phyloP scores from a whole-genome alignment of 1,284 basidiomycete species.

The Ustilago vetiveriae region DNA sequence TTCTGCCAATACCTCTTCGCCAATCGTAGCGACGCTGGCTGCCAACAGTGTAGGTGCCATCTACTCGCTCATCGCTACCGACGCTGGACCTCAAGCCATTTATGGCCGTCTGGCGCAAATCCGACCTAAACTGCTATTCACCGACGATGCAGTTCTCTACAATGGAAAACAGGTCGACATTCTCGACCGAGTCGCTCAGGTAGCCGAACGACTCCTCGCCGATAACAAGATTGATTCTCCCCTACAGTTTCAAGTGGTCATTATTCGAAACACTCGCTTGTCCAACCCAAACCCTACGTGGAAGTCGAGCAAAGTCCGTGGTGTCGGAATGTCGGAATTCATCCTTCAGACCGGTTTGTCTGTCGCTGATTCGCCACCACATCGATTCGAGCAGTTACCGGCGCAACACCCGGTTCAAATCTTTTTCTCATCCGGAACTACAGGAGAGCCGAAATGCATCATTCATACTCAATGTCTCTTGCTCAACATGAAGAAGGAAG shows the following conservation, averaged over 20 bases:
- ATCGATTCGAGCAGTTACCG: slow-evolving; percentile 45
- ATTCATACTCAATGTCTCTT: slow-evolving; percentile 59
- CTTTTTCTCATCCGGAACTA: slow-evolving; percentile 67
- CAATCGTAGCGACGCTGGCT: slow-evolving; percentile 39
- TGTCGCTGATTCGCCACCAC: slow-evolving; percentile 26
- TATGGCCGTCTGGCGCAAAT: slow-evolving; percentile 60
- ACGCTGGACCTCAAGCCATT: slow-evolving; percentile 45
- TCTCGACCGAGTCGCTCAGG: slow-evolving; percentile 47
- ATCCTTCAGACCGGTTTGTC: slow-evolving; percentile 22
- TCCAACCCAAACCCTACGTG: slow-evolving; percentile 11
- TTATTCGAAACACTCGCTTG: slow-evolving; percentile 30
- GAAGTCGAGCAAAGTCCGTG: slow-evolving; percentile 18
- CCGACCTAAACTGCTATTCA: slow-evolving; percentile 66
- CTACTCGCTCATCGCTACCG: slow-evolving; percentile 49
- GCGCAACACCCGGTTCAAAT: slow-evolving; percentile 63
- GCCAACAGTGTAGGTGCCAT: slow-evolving; percentile 50
- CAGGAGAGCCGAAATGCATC: slow-evolving; percentile 68
- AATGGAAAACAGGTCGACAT: slow-evolving; percentile 64
- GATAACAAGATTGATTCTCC: slow-evolving; percentile 47
- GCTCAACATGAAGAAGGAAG: slow-evolving; percentile 46
- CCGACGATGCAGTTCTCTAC: slow-evolving; percentile 66
- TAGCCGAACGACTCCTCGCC: slow-evolving; percentile 47
- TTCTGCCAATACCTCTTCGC: slow-evolving; percentile 33
- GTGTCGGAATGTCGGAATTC: slow-evolving; percentile 22
- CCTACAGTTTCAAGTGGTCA: slow-evolving; percentile 42